Conservation (phyloP, 2,329 filamentous ascomycete species). For the Dendrostoma leiphaemia region DNA sequence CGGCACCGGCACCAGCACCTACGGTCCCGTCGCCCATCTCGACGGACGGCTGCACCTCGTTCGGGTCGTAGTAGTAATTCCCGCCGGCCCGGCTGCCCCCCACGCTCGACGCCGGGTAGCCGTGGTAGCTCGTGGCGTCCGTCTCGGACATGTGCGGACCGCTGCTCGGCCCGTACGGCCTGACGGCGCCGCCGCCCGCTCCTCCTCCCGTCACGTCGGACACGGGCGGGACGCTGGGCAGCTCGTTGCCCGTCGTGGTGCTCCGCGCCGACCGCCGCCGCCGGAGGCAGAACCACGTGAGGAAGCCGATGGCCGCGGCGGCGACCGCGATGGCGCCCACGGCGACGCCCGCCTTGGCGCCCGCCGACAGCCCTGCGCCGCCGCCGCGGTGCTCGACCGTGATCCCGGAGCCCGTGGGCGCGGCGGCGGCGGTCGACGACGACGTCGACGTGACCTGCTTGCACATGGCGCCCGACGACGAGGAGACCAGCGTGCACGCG, state of each 20-base stretch:
- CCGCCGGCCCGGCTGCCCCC: constrained; percentile 14
- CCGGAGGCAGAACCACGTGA: constrained; percentile 47
- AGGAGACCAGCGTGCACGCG: constrained; percentile 39
- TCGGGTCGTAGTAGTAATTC: constrained; percentile 4
- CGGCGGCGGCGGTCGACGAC: constrained; percentile 30
- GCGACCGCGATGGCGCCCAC: constrained; percentile 47
- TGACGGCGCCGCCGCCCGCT: constrained; percentile 14
- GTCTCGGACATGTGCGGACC: constrained; percentile 28
- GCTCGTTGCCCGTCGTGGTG: constrained; percentile 17
- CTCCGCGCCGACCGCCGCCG: constrained; percentile 31
- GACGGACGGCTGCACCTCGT: not conserved
- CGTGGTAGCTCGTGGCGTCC: constrained; percentile 7
- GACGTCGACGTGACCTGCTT: constrained; percentile 22
- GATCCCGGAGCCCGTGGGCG: constrained; percentile 28
- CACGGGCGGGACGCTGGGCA: constrained; percentile 8
- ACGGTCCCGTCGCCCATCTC: not conserved
- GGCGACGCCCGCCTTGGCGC: constrained; percentile 57
- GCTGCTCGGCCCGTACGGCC: constrained; percentile 19
- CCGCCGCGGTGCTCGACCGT: constrained; percentile 10
- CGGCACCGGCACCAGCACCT: constrained; percentile 10
- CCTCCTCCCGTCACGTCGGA: not conserved
- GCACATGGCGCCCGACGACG: constrained; percentile 35
- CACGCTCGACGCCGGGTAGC: constrained; percentile 26
- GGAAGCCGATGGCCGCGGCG: constrained; percentile 38
- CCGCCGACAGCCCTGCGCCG: constrained; percentile 36